A percentile compares a stretch with the other conserved stretches of the same genome.
These are phyloP conservation scores for Cyberlindnera bimundalis DNA, from an alignment of 805 yeast genomes.

Conservation along the genomic window DNA sequence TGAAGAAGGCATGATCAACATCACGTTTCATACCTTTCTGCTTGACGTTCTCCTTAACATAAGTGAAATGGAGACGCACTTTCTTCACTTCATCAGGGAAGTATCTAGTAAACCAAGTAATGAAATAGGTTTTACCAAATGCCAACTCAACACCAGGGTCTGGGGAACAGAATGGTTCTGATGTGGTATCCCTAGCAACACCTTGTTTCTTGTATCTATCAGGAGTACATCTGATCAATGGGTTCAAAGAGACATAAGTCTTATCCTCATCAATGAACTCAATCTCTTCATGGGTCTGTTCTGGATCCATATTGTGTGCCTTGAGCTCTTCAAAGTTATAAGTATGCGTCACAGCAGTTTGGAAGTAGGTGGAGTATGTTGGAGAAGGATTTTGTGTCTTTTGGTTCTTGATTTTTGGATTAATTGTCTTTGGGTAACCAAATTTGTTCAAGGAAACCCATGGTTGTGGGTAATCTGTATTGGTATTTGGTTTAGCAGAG, in stretches of 20 bases:
- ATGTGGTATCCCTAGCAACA: slow-evolving; percentile 45
- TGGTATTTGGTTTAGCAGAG: slow-evolving; percentile 40
- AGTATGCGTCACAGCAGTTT: slow-evolving; percentile 57
- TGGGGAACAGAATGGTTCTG: slow-evolving; percentile 89
- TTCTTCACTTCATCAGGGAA: slow-evolving; percentile 54
- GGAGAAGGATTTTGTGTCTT: slow-evolving; percentile 63
- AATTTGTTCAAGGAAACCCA: slow-evolving; percentile 78
- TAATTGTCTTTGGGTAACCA: slow-evolving; percentile 77
- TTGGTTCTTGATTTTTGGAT: slow-evolving; percentile 75
- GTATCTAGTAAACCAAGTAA: slow-evolving; percentile 75
- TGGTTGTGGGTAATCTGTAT: slow-evolving; percentile 65
- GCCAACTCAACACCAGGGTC: slow-evolving; percentile 54
- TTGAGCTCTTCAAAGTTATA: slow-evolving; percentile 59
- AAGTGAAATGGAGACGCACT: slow-evolving; percentile 65
- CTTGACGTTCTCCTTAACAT: slow-evolving; percentile 50
- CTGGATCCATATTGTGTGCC: slow-evolving; percentile 71
- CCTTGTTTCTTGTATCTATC: slow-evolving; percentile 67
- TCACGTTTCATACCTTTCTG: slow-evolving; percentile 56
- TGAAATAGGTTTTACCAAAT: slow-evolving; percentile 62
- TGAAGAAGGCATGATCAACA: slow-evolving; percentile 48
- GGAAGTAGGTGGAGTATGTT: slow-evolving; percentile 71
- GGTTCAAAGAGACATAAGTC: slow-evolving; percentile 69
- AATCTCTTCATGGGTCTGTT: slow-evolving; percentile 55
- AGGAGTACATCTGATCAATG: slow-evolving; percentile 84
- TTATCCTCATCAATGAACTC: slow-evolving; percentile 60